Conservation (phyloP, 345 rosid genomes). For the Citrus sinensis region DNA sequence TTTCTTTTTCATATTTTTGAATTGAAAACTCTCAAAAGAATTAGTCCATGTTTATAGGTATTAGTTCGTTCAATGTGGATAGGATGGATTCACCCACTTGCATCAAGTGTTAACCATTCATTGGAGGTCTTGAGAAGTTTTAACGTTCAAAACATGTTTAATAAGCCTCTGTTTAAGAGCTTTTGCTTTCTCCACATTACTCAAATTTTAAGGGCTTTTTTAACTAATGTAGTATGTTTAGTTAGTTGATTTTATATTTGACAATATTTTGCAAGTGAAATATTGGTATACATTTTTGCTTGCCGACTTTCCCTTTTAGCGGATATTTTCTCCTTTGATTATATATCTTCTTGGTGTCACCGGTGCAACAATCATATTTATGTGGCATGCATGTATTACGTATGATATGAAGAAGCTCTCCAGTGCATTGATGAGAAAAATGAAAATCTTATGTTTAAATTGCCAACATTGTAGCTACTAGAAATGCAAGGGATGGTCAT, state of each 20-base stretch:
- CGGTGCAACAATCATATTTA: not conserved
- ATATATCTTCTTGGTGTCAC: not conserved
- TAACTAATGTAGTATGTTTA: not conserved
- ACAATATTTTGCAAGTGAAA: not conserved
- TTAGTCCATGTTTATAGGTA: not conserved
- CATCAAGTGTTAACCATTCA: not conserved
- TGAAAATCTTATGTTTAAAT: not conserved
- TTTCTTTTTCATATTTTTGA: not conserved
- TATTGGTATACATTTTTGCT: not conserved
- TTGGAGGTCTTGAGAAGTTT: not conserved
- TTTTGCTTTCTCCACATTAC: not conserved
- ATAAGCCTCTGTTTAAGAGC: not conserved
- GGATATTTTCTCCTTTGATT: not conserved
- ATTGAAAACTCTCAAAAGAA: not conserved
- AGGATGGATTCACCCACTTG: not conserved
- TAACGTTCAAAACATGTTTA: not conserved
- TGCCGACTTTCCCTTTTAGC: not conserved
- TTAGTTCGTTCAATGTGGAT: not conserved
- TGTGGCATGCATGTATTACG: not conserved
- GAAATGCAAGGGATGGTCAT: constrained; percentile 21
- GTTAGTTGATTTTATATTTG: not conserved
- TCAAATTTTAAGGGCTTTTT: not conserved
- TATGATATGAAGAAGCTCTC: not conserved
- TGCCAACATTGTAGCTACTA: constrained; percentile 21
- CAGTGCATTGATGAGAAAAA: not conserved